A percentile compares a stretch with the other conserved stretches of the same genome.
Evolutionary conservation across 768 basidiomycete genomes (phyloP).

Genomic region (Sporobolomyces phaffii): DNA sequence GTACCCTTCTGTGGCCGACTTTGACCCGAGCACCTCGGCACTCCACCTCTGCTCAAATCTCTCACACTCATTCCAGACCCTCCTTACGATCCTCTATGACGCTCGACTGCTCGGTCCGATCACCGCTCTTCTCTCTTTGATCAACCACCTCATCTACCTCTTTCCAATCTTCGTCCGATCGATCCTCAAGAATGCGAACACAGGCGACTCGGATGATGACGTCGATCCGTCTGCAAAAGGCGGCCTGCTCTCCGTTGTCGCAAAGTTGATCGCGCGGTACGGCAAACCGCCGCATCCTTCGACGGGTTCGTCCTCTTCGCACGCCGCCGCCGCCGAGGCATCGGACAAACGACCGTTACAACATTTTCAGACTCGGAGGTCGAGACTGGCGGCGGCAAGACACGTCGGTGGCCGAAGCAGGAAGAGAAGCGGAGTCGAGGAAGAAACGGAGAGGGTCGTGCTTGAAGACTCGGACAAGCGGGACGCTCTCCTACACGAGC

Average conservation of each 20-base stretch:
- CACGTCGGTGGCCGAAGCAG: background rate
- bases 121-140: conserved; percentile 19
- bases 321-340: background rate
- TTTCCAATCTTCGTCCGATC: conserved; percentile 8
- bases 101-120: conserved; percentile 22
- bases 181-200: background rate
- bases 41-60: conserved; percentile 5
- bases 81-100: conserved; percentile 10
- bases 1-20: background rate
- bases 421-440: background rate
- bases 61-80: background rate
- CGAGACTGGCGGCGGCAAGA: background rate
- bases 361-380: background rate
- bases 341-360: background rate
- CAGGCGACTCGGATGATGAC: background rate
- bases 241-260: background rate
- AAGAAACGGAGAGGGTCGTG: background rate
- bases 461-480: conserved; percentile 18
- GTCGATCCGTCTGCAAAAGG: background rate
- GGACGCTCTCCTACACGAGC: background rate
- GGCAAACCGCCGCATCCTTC: background rate
- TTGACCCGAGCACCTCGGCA: background rate
- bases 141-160: conserved; percentile 22
- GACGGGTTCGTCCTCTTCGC: background rate
- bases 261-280: background rate